These are phyloP conservation scores for Solanum sitiens DNA, from an alignment of 257 asterid genomes.

Conservation along the genomic window DNA sequence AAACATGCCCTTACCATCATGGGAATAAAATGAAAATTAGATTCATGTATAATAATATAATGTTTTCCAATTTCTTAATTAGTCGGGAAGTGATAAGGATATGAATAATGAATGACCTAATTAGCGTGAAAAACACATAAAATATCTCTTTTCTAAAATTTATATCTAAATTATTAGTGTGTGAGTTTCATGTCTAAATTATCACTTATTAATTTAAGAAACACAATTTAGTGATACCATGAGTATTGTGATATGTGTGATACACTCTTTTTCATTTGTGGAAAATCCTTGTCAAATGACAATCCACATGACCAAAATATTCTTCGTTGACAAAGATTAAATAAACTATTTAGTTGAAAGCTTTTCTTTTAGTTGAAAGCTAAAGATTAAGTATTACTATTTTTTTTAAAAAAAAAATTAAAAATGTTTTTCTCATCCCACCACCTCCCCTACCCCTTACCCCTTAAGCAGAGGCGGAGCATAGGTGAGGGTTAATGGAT, in stretches of 20 bases:
- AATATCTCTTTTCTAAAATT: too few relatives aligned
- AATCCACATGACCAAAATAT: neutral
- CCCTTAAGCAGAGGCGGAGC: too few relatives aligned
- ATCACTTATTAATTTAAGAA: neutral
- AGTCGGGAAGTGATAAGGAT: neutral
- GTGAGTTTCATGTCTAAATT: neutral
- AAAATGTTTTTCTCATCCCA: neutral
- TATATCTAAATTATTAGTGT: too few relatives aligned
- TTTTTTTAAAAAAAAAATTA: too few relatives aligned
- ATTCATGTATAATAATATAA: neutral
- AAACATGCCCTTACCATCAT: neutral
- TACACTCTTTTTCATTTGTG: too few relatives aligned
- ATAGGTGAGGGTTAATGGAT: too few relatives aligned
- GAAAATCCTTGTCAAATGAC: neutral
- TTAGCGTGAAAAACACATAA: neutral
- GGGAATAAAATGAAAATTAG: neutral
- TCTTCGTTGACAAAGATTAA: neutral
- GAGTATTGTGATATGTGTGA: neutral
- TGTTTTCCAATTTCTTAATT: neutral
- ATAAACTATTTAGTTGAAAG: neutral
- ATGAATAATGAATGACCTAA: neutral
- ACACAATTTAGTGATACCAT: neutral
- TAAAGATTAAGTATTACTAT: neutral
- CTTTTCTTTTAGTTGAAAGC: neutral
- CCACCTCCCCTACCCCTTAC: neutral